Evolutionary conservation across 1,284 basidiomycete species (phyloP), one percentile per base, ranked within the genome.

Genomic region (Trametes pubescens): DNA sequence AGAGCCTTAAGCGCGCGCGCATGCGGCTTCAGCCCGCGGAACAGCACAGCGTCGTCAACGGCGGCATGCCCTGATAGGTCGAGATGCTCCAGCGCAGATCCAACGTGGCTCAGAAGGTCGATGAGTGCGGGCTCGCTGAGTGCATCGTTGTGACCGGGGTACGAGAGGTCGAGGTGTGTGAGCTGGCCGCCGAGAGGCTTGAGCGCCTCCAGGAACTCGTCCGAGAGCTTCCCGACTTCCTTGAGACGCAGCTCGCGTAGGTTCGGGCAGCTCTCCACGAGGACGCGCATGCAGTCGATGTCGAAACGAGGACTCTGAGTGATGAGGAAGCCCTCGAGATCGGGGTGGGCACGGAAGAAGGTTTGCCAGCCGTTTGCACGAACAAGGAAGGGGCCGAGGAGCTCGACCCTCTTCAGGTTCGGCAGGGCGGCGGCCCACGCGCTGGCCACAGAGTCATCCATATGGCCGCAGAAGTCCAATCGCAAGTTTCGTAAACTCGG

Each of bases 261-360:
- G 21, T 79, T 77, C 2, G 84, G 81, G 68, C 92, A 95, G 58
- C 82, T 76, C 29, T 82, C 71, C 18, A 90, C 86, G 44, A 99
- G 84, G 3, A 84, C 75, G 29, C 85, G 73, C 61, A 93, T 79
- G 72, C 91, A 94, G 10, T 86, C 84, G 2, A 89, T 73, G 74
- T 97, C 90, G 75, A 99, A 96, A 8, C 96, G 88, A 4, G 96
- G 95, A 65, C 92, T 94, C 74, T 95, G 93, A 0, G 86, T 92
- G 67, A 99, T 89, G 52, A 91, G 81, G 77, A 98, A 93, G 14
- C 84, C 84, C 68, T 87, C 82, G 7, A 98, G 83, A 2, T 79
- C 74, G 2, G 85, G 82, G 51, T 90, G 84, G 1, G 84, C 74
- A 49, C 84, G 77, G 76, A 98, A 88, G 78, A 98, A 95, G 0